phyloP scores from a whole-genome alignment of 306 rosid species.

The Pyrus betulifolia region DNA sequence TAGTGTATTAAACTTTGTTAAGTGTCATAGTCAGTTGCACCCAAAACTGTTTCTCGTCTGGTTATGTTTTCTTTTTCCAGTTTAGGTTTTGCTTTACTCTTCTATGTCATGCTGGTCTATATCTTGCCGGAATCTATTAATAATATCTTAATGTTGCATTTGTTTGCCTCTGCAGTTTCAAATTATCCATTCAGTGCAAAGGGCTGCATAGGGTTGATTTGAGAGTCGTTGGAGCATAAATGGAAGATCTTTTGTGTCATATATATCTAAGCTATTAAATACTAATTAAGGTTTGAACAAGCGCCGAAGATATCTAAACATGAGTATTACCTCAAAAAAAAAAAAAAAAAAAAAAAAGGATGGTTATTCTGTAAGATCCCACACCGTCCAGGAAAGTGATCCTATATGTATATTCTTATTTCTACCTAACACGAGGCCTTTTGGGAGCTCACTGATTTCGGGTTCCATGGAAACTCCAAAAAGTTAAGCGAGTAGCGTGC shows the following conservation, averaged over 20 bases:
- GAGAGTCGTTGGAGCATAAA: slow-evolving; percentile 11
- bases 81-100: neutral
- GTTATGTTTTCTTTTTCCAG: neutral
- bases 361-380: no score
- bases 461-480: no score
- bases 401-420: no score
- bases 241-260: neutral
- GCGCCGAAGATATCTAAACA: neutral
- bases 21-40: neutral
- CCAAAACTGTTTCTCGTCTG: neutral
- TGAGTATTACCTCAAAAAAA: no score
- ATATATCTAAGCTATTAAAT: neutral
- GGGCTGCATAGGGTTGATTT: slow-evolving; percentile 3
- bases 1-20: no score
- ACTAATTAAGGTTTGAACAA: neutral
- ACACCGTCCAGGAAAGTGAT: no score
- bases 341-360: no score
- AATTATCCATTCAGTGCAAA: neutral
- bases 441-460: no score
- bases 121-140: neutral
- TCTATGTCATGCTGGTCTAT: neutral
- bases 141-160: neutral
- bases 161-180: slow-evolving; percentile 1
- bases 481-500: no score
- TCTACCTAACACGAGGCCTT: no score